Evolutionary conservation across 2,329 filamentous ascomycete species (phyloP).

Genomic region (Incumbomyces lentus): DNA sequence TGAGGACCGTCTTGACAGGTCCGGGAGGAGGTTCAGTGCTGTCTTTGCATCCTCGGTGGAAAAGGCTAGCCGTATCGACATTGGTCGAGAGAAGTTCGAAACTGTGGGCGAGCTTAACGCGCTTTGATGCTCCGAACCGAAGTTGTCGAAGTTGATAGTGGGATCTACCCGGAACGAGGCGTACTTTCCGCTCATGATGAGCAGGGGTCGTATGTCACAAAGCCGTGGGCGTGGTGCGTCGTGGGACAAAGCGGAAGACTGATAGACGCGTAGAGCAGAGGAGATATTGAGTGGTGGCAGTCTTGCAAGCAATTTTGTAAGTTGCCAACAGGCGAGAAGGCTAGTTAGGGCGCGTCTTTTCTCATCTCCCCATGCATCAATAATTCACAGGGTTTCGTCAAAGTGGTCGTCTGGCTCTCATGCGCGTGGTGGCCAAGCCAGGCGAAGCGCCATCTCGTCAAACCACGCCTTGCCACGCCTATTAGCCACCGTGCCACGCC

Average conservation of each 20-base stretch:
- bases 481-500: no score
- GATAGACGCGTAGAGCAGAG: background rate
- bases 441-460: no score
- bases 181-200: conserved; percentile 1
- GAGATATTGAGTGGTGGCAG: no score
- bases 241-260: no score
- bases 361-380: no score
- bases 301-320: no score
- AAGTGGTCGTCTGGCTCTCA: no score
- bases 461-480: no score
- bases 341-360: no score
- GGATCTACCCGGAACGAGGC: conserved; percentile 3
- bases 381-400: no score
- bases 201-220: background rate
- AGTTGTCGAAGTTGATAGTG: conserved; percentile 4
- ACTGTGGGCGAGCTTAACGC: background rate
- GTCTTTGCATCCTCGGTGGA: background rate
- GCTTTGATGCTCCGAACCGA: background rate
- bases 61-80: background rate
- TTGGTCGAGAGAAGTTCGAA: conserved; percentile 1
- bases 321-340: no score
- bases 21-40: background rate
- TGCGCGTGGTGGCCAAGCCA: no score
- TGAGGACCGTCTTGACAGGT: conserved; percentile 4
- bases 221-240: background rate